Evolutionary conservation across 129 eudicot genomes (phyloP), one percentile per base, ranked within the genome.

Genomic region (Helichrysum umbraculigerum): DNA sequence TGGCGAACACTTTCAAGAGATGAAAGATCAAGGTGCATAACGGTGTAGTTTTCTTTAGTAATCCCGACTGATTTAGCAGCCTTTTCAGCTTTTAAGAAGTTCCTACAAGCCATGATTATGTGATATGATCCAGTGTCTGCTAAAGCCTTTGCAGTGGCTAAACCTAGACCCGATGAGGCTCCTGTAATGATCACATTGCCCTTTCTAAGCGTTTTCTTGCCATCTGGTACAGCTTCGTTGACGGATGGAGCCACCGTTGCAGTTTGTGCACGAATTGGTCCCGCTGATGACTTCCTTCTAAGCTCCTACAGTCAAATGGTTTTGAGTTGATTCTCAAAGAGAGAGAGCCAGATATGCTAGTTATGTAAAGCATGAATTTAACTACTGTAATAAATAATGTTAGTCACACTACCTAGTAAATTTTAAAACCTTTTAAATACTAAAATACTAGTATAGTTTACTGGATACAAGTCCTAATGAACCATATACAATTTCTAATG

Each of bases 1-100:
- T 94, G 97, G 60, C 96, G 90, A 41, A 94, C 96, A 81, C 98
- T 94, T 6, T 94, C 97, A 8, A 94, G 96, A 11, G 98, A 94
- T 22, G 98, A 92, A 59, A 94, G 97, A 66, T 94, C 98, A 30
- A 94, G 93, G 74, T 94, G 98, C 93, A 91, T 88, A 16, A 89
- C 88, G 1, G 97, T 82, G 71, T 91, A 91, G 80, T 85, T 87
- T 19, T 84, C 97, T 65, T 89, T 94, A 5, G 88, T 28, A 60
- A 94, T 91, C 71, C 98, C 97, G 21, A 66, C 89, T 16, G 93
- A 82, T 70, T 87, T 91, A 14, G 98, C 98, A 3, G 98, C 93
- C 76, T 72, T 88, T 69, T 94, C 98, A 4, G 98, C 97, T 88
- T 91, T 94, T 64, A 94, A 87, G 60, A 94, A 94, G 80, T 94